Conservation (phyloP, 495 filamentous ascomycete species). For the Penicilliopsis zonata region DNA sequence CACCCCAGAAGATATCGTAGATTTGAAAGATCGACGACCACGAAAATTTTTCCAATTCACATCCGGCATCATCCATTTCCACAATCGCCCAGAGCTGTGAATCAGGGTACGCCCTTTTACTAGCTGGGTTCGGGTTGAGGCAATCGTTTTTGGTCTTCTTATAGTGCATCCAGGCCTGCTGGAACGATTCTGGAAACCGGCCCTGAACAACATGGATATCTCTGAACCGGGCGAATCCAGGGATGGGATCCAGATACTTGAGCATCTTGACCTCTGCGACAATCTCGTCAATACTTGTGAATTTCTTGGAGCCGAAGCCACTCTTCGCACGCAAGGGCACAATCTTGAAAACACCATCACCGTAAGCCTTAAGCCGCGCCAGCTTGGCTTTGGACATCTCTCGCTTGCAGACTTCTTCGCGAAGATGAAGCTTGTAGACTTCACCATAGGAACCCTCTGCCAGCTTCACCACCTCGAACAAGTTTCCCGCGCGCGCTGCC, state of each 20-base stretch:
- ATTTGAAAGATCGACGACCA: slow-evolving; percentile 46
- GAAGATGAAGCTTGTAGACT: slow-evolving; percentile 34
- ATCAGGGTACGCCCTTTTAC: slow-evolving; percentile 44
- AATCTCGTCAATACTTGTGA: slow-evolving; percentile 41
- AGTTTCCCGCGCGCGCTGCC: slow-evolving; percentile 26
- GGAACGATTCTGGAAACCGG: slow-evolving; percentile 47
- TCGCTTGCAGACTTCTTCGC: slow-evolving; percentile 22
- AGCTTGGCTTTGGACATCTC: slow-evolving; percentile 30
- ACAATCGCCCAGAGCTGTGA: slow-evolving; percentile 68
- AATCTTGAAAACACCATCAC: slow-evolving; percentile 37
- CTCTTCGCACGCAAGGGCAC: slow-evolving; percentile 33
- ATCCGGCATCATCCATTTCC: slow-evolving; percentile 80
- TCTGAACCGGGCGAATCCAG: slow-evolving; percentile 88
- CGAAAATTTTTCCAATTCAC: slow-evolving; percentile 52
- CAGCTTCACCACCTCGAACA: slow-evolving; percentile 34
- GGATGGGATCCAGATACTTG: slow-evolving; percentile 61
- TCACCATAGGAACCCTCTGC: slow-evolving; percentile 42
- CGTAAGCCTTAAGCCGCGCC: slow-evolving; percentile 25
- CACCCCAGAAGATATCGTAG: slow-evolving; percentile 80
- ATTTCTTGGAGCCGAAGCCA: slow-evolving; percentile 33
- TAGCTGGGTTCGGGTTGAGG: slow-evolving; percentile 53
- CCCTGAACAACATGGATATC: slow-evolving; percentile 65
- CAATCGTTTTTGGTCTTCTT: slow-evolving; percentile 47
- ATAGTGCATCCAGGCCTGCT: slow-evolving; percentile 53
- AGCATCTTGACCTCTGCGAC: slow-evolving; percentile 61